Conservation (phyloP, 169 alveolate genomes). For the Eimeria maxima region DNA sequence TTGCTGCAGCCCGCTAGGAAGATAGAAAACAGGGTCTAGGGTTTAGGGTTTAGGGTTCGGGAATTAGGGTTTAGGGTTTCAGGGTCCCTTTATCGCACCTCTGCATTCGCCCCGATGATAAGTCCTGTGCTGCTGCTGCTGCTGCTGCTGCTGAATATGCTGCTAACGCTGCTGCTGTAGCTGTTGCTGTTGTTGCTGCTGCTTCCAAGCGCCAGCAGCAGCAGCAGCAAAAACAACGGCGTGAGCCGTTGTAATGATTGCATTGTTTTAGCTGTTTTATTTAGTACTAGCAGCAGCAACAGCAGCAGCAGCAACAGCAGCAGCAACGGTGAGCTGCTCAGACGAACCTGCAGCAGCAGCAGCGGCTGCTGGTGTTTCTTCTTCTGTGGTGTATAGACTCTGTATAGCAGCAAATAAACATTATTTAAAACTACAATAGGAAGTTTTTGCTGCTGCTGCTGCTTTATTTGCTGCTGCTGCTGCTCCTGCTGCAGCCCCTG, state of each 20-base stretch:
- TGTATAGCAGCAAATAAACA: not conserved
- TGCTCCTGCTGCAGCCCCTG: not conserved
- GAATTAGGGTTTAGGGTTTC: not conserved
- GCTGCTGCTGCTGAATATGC: conserved; percentile 15
- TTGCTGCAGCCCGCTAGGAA: too few species aligned
- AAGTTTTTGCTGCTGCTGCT: not conserved
- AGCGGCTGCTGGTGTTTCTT: conserved; percentile 7
- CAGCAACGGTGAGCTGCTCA: conserved; percentile 38
- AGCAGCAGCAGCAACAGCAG: conserved; percentile 25
- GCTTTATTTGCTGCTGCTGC: conserved; percentile 1
- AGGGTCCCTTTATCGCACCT: not conserved
- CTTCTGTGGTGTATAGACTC: not conserved
- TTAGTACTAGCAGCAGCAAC: conserved; percentile 1
- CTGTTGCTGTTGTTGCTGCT: conserved; percentile 45
- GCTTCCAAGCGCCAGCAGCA: conserved; percentile 15
- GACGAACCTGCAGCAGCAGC: not conserved
- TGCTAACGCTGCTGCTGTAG: conserved; percentile 18
- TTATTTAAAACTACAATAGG: not conserved
- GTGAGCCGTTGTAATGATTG: not conserved
- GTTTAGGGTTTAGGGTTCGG: not conserved
- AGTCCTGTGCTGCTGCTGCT: conserved; percentile 40
- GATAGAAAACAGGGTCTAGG: not conserved
- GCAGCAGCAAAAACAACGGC: not conserved
- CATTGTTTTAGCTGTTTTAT: not conserved
- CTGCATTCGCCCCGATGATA: not conserved